Conservation (phyloP, 768 basidiomycete genomes). For the Rhizopogon sp. region DNA sequence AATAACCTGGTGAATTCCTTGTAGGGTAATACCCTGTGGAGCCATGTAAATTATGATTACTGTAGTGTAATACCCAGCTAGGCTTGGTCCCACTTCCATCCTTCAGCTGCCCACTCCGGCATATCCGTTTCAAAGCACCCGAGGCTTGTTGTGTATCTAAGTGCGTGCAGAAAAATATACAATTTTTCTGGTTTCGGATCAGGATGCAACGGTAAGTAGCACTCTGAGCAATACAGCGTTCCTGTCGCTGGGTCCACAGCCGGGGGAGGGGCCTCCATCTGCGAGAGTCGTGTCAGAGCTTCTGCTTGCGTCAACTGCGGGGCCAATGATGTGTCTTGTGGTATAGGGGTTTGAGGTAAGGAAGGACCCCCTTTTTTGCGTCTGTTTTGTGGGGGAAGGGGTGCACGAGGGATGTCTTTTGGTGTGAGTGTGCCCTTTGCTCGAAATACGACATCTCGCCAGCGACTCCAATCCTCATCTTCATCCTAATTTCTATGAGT, state of each 20-base stretch:
- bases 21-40: constrained; percentile 63
- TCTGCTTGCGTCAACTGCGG: constrained; percentile 45
- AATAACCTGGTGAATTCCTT: too few relatives aligned
- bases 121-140: constrained; percentile 83
- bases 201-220: constrained; percentile 88
- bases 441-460: constrained; percentile 81
- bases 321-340: neutral
- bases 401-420: constrained; percentile 21
- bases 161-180: constrained; percentile 94
- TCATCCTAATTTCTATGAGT: constrained; percentile 51
- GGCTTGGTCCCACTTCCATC: constrained; percentile 60
- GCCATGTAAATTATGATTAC: constrained; percentile 29
- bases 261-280: constrained; percentile 15
- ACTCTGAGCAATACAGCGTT: constrained; percentile 77
- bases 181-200: constrained; percentile 90
- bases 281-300: constrained; percentile 34
- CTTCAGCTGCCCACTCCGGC: constrained; percentile 84
- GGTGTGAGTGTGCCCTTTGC: constrained; percentile 57
- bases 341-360: neutral
- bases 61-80: constrained; percentile 7
- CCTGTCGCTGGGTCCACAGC: constrained; percentile 36
- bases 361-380: constrained; percentile 49
- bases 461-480: constrained; percentile 84
- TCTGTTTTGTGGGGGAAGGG: constrained; percentile 56
- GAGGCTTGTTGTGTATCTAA: constrained; percentile 75